Percentiles rank a stretch among this genome's conserved stretches.
phyloP scores from a whole-genome alignment of 192 early-diverging fungal genomes.

The Linnemannia exigua region DNA sequence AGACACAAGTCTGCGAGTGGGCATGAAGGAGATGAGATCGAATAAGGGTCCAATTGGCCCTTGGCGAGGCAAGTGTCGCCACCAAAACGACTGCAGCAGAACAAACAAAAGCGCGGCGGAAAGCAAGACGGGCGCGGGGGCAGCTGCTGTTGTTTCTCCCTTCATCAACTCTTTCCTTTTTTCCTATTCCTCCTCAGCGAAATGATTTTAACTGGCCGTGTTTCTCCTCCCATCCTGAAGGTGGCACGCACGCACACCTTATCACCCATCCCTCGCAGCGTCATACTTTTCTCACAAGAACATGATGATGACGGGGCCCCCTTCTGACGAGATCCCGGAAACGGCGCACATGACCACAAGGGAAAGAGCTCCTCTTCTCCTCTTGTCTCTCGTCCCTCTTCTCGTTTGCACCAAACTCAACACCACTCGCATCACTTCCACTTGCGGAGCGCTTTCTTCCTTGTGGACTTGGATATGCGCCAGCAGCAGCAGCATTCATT shows the following conservation, averaged over 20 bases:
- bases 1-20: background rate
- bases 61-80: too few species aligned
- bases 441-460: too few species aligned
- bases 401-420: background rate
- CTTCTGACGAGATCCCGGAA: background rate
- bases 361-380: background rate
- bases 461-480: too few species aligned
- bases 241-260: background rate
- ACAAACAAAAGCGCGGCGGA: too few species aligned
- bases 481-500: background rate
- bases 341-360: background rate
- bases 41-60: background rate
- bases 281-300: background rate
- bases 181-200: background rate
- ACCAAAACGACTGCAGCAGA: too few species aligned
- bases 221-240: background rate
- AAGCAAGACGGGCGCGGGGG: too few species aligned
- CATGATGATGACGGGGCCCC: background rate
- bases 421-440: background rate
- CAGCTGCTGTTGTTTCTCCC: constrained; percentile 1
- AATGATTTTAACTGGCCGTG: constrained; percentile 4
- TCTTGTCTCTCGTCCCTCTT: background rate
- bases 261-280: background rate
- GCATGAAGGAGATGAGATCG: background rate
- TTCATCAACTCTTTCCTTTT: background rate